Evolutionary conservation across 75 land plant genomes (phyloP), one percentile per base, ranked within the genome.

Genomic region (Pseudotsuga menziesii): DNA sequence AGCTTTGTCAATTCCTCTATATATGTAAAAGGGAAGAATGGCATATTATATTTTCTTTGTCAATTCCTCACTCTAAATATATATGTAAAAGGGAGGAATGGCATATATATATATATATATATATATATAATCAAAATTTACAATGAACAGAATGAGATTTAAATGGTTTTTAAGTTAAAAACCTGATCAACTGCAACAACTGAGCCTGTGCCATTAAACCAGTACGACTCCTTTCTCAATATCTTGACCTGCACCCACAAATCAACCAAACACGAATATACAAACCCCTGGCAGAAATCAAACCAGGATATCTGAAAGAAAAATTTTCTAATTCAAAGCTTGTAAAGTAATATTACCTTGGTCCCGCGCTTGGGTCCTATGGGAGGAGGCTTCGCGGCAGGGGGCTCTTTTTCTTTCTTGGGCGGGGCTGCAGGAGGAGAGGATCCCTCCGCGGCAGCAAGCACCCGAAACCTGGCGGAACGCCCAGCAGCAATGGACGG

Each of bases 131-230:
- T 1, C 32, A 29, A 29, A 29, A 29, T 29, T 29, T 29, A 29
- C 32, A 29, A 0, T 29, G 32, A 29, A 29, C 32, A 29, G 32
- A 29, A 29, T 8, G 54, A 48, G 11, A 48, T 48, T 48, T 8
- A 48, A 48, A 48, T 9, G 54, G 54, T 9, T 48, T 48, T 48
- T 26, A 61, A 59, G 3, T 3, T 4, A n/a, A 29, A 77, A 77
- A 94, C 97, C 97, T 94, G 97, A 79, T 94, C 97, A 73, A 94
- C 97, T 44, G 97, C 89, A 11, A 94, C 97, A 76, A 94, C 97
- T 14, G 90, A 84, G 52, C 97, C 97, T 26, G 79, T 35, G 25
- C 87, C 88, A n/a, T 90, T 86, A 87, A 66, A 94, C 97, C 97
- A 94, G 87, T 94, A 94, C 16, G 97, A 94, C 76, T 94, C 97